Base-by-base conservation (phyloP, 2,329 filamentous ascomycete species). In the Cladosporium sp. region DNA sequence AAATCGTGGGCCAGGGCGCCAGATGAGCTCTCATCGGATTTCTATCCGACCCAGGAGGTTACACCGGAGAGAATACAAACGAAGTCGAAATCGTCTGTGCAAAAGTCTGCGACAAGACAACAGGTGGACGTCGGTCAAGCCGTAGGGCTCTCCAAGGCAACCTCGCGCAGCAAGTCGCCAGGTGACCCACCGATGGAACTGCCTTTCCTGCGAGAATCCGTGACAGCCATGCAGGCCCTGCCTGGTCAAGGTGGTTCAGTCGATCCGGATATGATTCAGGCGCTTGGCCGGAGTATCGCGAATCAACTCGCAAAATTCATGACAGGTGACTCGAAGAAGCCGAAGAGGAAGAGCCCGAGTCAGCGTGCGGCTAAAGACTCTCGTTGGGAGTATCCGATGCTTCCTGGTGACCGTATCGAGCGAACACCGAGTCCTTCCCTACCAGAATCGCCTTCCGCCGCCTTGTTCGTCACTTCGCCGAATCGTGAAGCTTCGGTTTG, bases 251-350 rank as follows among this genome's bases (percentile, higher is more conserved):
- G 18, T 35, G 50, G 37, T 14, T 31, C 62, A 28, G 44, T 64
- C 46, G 71, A 73, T 35, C 59, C 71, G 11, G 68, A 72, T 16
- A 70, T 70, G n/a, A 74, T 78, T 46, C 68, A 76, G 59, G 71
- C 72, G 12, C 68, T 78, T 12, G 74, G 76, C 35, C 70, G 72
- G 58, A 76, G 69, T 58, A 77, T 78, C 50, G 77, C 76, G 10
- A 71, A 71, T 21, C 74, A 77, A 62, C 72, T 78, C 58, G 73
- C 75, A 3, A 66, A 72, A 26, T 72, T 75, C 50, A 75, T 77
- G 66, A 62, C 67, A 18, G 63, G 64, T 12, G 58, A 56, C 23
- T 46, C 68, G 49, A 66, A 58, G 57, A 67, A 64, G 35, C 69
- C 69, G 65, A 68, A 59, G 67, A 64, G 50, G 26, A 46, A 37